Conservation (phyloP, 495 filamentous ascomycete species). For the Aspergillus funiculosus region DNA sequence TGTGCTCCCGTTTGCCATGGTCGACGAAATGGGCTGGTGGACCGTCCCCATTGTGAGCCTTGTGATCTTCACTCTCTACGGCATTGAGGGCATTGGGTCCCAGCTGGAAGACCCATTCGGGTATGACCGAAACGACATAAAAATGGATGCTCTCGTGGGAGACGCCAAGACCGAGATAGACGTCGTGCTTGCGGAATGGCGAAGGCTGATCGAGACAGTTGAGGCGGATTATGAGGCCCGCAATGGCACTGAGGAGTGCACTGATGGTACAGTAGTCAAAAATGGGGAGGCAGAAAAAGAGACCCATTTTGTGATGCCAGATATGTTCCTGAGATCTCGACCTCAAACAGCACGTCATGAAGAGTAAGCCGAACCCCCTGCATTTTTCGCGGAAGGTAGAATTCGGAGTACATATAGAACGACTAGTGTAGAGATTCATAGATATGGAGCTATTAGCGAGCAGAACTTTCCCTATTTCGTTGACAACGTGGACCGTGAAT, state of each 20-base stretch:
- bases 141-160: constrained; percentile 68
- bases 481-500: too few species aligned
- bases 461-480: too few species aligned
- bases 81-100: constrained; percentile 67
- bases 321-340: constrained; percentile 32
- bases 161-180: constrained; percentile 60
- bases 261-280: neutral
- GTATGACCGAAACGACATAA: constrained; percentile 70
- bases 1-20: constrained; percentile 70
- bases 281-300: neutral
- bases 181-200: constrained; percentile 62
- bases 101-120: constrained; percentile 76
- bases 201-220: constrained; percentile 18
- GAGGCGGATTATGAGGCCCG: neutral
- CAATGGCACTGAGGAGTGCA: neutral
- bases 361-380: too few species aligned
- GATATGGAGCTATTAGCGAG: too few species aligned
- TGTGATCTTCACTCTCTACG: constrained; percentile 68
- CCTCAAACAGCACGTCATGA: neutral
- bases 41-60: constrained; percentile 60
- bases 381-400: too few species aligned
- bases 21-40: constrained; percentile 70
- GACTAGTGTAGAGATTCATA: too few species aligned
- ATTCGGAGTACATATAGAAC: too few species aligned
- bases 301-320: constrained; percentile 25